Conservation (phyloP, 2,329 filamentous ascomycete species). For the Thelonectria discophora region DNA sequence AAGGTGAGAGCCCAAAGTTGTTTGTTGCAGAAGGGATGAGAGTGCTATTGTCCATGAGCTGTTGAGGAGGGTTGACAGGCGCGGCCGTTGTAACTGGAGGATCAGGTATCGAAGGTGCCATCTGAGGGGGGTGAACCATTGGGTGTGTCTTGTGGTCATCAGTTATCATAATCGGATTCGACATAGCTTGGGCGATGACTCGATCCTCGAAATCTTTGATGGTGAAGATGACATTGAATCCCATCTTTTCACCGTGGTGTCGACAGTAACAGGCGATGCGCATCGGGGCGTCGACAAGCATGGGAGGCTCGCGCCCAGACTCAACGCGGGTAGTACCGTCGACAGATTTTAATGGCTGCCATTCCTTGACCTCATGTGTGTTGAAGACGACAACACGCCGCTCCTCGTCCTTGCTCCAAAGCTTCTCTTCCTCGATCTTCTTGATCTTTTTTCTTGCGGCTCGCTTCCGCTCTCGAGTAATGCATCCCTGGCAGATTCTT, state of each 20-base stretch:
- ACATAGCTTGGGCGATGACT: constrained; percentile 84
- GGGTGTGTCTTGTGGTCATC: constrained; percentile 93
- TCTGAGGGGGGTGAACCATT: constrained; percentile 38
- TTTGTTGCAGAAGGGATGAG: constrained; percentile 49
- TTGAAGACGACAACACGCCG: constrained; percentile 91
- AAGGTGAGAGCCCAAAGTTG: constrained; percentile 66
- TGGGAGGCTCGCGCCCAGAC: constrained; percentile 64
- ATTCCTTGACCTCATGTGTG: constrained; percentile 85
- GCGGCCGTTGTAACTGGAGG: constrained; percentile 24
- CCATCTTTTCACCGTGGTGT: constrained; percentile 91
- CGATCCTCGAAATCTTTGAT: constrained; percentile 82
- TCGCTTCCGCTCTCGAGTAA: constrained; percentile 88
- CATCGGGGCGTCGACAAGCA: constrained; percentile 89
- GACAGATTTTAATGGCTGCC: constrained; percentile 70
- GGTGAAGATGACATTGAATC: constrained; percentile 94
- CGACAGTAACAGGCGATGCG: constrained; percentile 97
- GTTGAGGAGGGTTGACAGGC: constrained; percentile 28
- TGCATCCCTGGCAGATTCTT: constrained; percentile 90
- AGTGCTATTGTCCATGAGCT: constrained; percentile 43
- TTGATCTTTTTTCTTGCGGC: constrained; percentile 93
- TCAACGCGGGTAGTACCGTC: constrained; percentile 54
- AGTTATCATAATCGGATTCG: constrained; percentile 92
- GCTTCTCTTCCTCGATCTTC: constrained; percentile 89
- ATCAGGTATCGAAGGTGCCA: constrained; percentile 44
- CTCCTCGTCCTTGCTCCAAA: constrained; percentile 83